These are phyloP conservation scores for Biancaea sappan DNA, from an alignment of 306 rosid species.

Conservation along the genomic window DNA sequence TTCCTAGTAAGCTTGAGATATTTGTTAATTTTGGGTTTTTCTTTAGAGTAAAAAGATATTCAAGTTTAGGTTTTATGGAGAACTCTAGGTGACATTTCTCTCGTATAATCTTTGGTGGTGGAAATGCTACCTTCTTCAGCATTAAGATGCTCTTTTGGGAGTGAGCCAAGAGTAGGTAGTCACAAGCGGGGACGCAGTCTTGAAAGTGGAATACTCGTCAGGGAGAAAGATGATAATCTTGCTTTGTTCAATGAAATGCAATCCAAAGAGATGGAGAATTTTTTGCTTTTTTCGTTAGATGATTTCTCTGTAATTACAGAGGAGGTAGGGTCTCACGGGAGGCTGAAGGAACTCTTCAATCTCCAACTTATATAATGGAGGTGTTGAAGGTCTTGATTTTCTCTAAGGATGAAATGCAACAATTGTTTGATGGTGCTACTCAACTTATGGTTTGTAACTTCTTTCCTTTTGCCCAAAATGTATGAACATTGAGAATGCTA, in stretches of 20 bases:
- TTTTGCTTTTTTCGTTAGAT: conserved; percentile 59
- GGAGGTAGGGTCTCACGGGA: conserved; percentile 22
- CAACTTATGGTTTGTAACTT: conserved; percentile 31
- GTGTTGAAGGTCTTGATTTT: conserved; percentile 44
- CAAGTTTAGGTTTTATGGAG: conserved; percentile 37
- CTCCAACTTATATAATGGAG: conserved; percentile 48
- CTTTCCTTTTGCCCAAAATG: neutral
- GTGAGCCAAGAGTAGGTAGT: conserved; percentile 51
- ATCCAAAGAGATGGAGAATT: conserved; percentile 63
- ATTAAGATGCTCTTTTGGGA: conserved; percentile 66
- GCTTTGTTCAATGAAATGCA: too few species aligned
- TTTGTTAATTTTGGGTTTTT: conserved; percentile 31
- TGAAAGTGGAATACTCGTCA: conserved; percentile 57
- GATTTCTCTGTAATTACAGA: conserved; percentile 31
- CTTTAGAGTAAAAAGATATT: conserved; percentile 16
- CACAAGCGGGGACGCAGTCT: conserved; percentile 76
- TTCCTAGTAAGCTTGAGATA: conserved; percentile 16
- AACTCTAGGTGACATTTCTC: conserved; percentile 31
- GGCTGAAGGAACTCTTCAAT: conserved; percentile 36
- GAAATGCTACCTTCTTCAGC: conserved; percentile 80
- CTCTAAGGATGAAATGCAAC: conserved; percentile 37
- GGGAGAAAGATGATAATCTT: conserved; percentile 74
- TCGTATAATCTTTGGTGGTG: conserved; percentile 34
- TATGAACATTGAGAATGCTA: neutral
- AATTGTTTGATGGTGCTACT: conserved; percentile 61